phyloP scores from a whole-genome alignment of 441 rosid genomes.

The Populus hybrid region DNA sequence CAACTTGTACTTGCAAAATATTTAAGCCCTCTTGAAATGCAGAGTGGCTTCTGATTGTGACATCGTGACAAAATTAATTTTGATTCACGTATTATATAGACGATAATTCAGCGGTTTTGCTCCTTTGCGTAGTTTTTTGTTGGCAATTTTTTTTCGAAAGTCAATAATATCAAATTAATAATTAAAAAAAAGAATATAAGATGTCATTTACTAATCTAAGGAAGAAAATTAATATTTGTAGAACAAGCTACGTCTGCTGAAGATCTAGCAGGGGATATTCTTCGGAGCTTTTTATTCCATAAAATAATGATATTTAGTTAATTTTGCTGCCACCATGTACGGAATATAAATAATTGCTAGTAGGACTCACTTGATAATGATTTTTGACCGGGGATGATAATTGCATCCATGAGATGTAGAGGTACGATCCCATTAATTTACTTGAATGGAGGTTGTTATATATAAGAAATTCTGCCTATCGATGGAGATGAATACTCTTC shows the following conservation, averaged over 20 bases:
- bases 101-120: no score
- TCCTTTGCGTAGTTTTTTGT: no score
- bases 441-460: no score
- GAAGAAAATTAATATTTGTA: neutral
- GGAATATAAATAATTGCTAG: neutral
- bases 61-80: neutral
- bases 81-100: neutral
- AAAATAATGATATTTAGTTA: no score
- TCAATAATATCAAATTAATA: neutral
- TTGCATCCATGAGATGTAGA: no score
- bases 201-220: neutral
- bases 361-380: no score
- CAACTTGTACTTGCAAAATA: neutral
- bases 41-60: neutral
- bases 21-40: neutral
- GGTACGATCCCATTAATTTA: no score
- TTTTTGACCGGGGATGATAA: no score
- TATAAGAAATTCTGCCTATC: no score
- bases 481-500: no score
- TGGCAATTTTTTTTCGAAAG: neutral
- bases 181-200: neutral
- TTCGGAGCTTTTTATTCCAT: no score
- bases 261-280: neutral
- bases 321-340: neutral
- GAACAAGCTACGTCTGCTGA: neutral